Conservation (phyloP, 129 eudicot genomes). For the Apium graveolens region DNA sequence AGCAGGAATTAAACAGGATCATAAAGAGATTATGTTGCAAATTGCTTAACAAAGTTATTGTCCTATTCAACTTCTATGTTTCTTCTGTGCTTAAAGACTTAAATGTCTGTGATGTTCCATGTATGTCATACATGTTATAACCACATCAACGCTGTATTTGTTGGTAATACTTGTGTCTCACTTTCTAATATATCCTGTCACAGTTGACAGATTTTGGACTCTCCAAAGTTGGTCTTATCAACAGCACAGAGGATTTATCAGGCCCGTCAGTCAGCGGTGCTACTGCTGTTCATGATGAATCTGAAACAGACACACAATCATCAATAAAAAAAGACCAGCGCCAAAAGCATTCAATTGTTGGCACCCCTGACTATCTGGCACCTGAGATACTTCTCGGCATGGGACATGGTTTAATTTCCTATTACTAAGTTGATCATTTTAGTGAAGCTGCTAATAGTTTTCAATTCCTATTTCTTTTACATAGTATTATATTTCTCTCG, state of each 20-base stretch:
- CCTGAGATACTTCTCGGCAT: slow-evolving; percentile 98
- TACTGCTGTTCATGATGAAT: slow-evolving; percentile 47
- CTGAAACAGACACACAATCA: slow-evolving; percentile 28
- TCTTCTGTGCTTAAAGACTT: not conserved
- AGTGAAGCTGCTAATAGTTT: not conserved
- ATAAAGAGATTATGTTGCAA: not conserved
- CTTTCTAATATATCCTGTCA: not conserved
- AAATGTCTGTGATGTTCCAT: not conserved
- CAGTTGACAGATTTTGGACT: slow-evolving; percentile 7
- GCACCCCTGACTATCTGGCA: slow-evolving; percentile 98
- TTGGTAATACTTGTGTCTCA: not conserved
- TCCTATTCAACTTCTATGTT: not conserved
- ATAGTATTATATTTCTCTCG: not conserved
- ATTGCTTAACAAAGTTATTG: not conserved
- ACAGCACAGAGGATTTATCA: slow-evolving; percentile 90
- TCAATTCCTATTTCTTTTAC: not conserved
- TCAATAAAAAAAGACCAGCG: slow-evolving; percentile 48
- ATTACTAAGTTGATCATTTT: slow-evolving; percentile 8
- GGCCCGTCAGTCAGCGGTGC: slow-evolving; percentile 49
- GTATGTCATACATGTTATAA: not conserved
- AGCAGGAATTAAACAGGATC: not conserved
- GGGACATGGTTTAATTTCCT: slow-evolving; percentile 74
- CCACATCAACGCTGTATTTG: not conserved
- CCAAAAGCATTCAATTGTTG: slow-evolving; percentile 85
- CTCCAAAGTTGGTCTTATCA: slow-evolving; percentile 28